A percentile compares a stretch with the other conserved stretches of the same genome.
These are phyloP conservation scores for Rehmannia glutinosa DNA, from an alignment of 257 asterid species.

Conservation along the genomic window DNA sequence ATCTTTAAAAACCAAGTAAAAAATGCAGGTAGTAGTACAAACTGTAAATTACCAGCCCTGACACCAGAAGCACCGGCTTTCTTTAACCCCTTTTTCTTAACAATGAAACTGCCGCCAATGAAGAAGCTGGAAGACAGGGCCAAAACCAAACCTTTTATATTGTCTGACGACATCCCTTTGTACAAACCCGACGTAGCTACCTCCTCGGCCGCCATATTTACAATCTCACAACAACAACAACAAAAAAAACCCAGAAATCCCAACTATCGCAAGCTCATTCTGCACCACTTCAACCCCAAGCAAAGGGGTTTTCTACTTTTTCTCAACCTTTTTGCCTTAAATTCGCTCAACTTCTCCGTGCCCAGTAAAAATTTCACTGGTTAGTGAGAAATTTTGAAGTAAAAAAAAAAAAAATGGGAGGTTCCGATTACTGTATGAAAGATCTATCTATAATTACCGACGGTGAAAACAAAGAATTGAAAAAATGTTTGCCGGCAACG, in stretches of 20 bases:
- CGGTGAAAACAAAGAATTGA: neutral
- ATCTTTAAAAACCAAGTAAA: neutral
- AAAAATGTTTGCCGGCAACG: neutral
- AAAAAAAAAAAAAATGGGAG: neutral
- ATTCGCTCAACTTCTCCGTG: conserved; percentile 1
- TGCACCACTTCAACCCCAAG: conserved; percentile 14
- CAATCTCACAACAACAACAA: conserved; percentile 14
- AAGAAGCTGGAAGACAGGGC: conserved; percentile 78
- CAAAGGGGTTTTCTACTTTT: neutral
- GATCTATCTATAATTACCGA: conserved; percentile 20
- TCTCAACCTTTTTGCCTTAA: conserved; percentile 19
- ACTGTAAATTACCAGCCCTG: conserved; percentile 57
- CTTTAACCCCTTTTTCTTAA: conserved; percentile 85
- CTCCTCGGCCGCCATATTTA: conserved; percentile 43
- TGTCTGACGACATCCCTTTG: conserved; percentile 67
- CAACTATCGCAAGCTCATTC: conserved; percentile 29
- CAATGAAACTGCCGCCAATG: conserved; percentile 80
- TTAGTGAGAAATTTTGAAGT: neutral
- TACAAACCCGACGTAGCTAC: conserved; percentile 30
- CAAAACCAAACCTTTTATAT: conserved; percentile 66
- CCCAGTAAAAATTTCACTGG: conserved; percentile 7
- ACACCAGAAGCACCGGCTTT: conserved; percentile 81
- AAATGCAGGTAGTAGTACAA: neutral
- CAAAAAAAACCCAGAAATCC: conserved; percentile 1
- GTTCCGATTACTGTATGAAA: neutral